Base-by-base conservation (phyloP, 1,139 yeast genomes). In the Yamadazyma kanchanaburiensis region DNA sequence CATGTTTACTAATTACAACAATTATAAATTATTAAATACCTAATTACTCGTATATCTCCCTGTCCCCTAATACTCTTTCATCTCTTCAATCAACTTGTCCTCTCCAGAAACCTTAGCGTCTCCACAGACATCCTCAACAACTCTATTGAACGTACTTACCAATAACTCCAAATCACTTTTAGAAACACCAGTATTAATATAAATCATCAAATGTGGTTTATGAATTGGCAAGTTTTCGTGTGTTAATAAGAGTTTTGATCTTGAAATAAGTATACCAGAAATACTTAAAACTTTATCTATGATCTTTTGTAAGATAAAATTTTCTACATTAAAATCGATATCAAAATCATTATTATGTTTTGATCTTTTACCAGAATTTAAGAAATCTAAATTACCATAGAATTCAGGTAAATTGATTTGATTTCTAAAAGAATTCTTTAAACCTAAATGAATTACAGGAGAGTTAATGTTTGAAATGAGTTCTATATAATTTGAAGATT, bases 171-270 rank as follows among this genome's bases (percentile, higher is more conserved):
- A 55, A 40, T 87, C 94, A n/a, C 60, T 57, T 21, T 53, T 51
- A 2, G 72, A 52, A 36, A 80, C 70, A 3, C 75, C 80, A 21
- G 70, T 64, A 45, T 76, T 81, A 29, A 83, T 57, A 43, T 73
- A 67, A 10, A 88, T 51, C 44, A 80, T 70, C 45, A 89, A 65
- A 42, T 83, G 82, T 17, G 94, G 95, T 30, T 55, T 53, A 30
- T 75, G 71, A 25, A 85, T 68, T 4, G 95, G 94, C 40, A 85
- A 69, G 34, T 78, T 60, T 51, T 89, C 96, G 48, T 82, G 94
- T 42, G 76, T 80, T 34, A 80, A 64, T 12, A 87, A 69, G 37
- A 77, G 69, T 39, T 82, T 80, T 11, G 85, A 70, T 50, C 95
- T 77, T 10, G 89, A 68, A 30, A 88, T 66, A 39, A 87, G 67